Percentiles rank a stretch among this genome's conserved stretches.
These are phyloP conservation scores for Trebouxia gelatinosa DNA, from an alignment of 163 green algal genomes.

Conservation along the genomic window DNA sequence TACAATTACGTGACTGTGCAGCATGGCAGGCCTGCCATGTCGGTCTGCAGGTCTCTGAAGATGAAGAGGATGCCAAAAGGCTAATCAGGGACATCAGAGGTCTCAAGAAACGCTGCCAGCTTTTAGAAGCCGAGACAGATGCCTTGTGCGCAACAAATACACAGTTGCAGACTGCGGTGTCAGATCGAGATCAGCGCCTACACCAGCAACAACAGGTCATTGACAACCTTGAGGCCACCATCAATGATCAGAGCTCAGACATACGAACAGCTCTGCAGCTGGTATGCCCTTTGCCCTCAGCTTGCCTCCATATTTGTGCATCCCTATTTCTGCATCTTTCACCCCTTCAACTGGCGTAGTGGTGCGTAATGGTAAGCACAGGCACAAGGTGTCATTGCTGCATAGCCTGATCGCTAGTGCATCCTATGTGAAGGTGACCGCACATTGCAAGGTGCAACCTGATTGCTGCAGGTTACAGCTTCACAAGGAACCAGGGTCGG, in stretches of 20 bases:
- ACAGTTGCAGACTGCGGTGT: not conserved
- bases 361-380: not conserved
- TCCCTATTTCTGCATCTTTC: not conserved
- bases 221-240: conserved; percentile 30
- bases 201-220: conserved; percentile 6
- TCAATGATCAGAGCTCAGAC: conserved; percentile 33
- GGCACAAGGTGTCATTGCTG: not conserved
- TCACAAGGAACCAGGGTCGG: too few species aligned
- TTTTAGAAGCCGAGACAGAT: not conserved
- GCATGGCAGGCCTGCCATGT: too few species aligned
- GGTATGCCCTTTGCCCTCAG: not conserved
- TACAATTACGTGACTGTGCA: too few species aligned
- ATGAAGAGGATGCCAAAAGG: conserved; percentile 18
- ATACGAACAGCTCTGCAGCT: conserved; percentile 34
- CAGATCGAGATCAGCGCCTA: conserved; percentile 11
- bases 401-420: not conserved
- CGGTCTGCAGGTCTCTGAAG: not conserved
- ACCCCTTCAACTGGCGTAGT: not conserved
- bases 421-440: too few species aligned
- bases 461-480: conserved; percentile 9
- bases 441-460: too few species aligned
- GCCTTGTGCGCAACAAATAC: not conserved
- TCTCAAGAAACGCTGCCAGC: not conserved
- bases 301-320: not conserved
- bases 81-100: conserved; percentile 18